Evolutionary conservation across 2,329 filamentous ascomycete species (phyloP).

Genomic region (Diaporthe sp.): DNA sequence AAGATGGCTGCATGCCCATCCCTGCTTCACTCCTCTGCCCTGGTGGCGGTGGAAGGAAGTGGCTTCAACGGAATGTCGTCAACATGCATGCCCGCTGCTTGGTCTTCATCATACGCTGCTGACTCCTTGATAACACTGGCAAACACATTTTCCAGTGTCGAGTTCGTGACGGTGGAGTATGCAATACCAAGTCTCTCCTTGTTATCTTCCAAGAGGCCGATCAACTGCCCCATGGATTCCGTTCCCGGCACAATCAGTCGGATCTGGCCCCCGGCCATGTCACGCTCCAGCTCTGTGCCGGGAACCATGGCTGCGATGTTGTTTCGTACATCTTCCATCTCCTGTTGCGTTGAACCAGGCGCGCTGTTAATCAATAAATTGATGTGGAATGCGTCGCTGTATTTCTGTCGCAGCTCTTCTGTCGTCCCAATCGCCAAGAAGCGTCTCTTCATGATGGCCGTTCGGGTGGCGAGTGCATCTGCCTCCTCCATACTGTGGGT

Average conservation of each 20-base stretch:
- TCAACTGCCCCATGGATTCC: not conserved
- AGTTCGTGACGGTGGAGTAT: not conserved
- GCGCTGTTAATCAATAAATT: not conserved
- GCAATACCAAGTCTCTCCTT: not conserved
- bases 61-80: not conserved
- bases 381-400: not conserved
- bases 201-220: constrained; percentile 8
- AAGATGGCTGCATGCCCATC: not conserved
- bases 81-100: not conserved
- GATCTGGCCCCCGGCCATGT: constrained; percentile 6
- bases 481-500: not conserved
- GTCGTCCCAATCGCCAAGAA: not conserved
- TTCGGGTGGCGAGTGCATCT: not conserved
- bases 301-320: not conserved
- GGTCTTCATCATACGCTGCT: not conserved
- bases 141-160: not conserved
- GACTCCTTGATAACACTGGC: constrained; percentile 1
- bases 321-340: not conserved
- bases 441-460: not conserved
- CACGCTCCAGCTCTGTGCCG: not conserved
- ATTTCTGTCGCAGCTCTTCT: not conserved
- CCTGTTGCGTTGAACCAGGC: not conserved
- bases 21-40: not conserved
- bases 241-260: not conserved
- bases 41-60: not conserved